These are phyloP conservation scores for Choiromyces venosus DNA, from an alignment of 495 filamentous ascomycete species.

Conservation along the genomic window DNA sequence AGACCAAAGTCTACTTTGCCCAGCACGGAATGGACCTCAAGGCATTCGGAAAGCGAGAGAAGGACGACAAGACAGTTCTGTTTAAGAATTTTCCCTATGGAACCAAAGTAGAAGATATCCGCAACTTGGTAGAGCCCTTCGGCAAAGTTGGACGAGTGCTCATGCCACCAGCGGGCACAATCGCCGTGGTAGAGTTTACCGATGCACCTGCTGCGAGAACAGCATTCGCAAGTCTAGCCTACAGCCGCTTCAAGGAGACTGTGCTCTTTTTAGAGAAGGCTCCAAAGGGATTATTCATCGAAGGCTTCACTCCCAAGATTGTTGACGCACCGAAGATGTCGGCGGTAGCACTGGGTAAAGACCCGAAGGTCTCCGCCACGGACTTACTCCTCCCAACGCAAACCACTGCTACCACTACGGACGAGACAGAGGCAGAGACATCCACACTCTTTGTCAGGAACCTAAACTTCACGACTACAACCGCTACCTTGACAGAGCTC, in stretches of 20 bases:
- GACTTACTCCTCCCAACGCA: constrained; percentile 49
- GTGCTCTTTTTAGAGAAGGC: constrained; percentile 92
- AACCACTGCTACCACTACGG: constrained; percentile 26
- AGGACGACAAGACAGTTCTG: constrained; percentile 80
- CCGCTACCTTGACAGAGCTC: constrained; percentile 60
- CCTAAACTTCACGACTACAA: constrained; percentile 85
- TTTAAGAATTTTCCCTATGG: constrained; percentile 92
- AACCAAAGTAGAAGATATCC: constrained; percentile 63
- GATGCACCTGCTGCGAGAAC: constrained; percentile 68
- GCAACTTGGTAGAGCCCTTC: constrained; percentile 61
- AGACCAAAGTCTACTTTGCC: constrained; percentile 85
- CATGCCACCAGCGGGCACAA: constrained; percentile 87
- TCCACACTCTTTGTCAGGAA: constrained; percentile 87
- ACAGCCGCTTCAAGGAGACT: constrained; percentile 82
- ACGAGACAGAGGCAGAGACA: constrained; percentile 57
- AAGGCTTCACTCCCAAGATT: constrained; percentile 7
- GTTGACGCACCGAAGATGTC: constrained; percentile 36
- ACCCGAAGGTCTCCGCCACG: constrained; percentile 42
- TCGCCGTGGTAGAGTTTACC: constrained; percentile 84
- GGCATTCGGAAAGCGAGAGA: constrained; percentile 73
- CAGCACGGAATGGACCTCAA: constrained; percentile 83
- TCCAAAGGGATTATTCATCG: constrained; percentile 69
- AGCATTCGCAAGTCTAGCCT: constrained; percentile 77
- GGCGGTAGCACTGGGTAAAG: constrained; percentile 34
- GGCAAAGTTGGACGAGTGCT: constrained; percentile 70